Evolutionary conservation across 345 rosid species (phyloP).

Genomic region (Noccaea bulbosa): DNA sequence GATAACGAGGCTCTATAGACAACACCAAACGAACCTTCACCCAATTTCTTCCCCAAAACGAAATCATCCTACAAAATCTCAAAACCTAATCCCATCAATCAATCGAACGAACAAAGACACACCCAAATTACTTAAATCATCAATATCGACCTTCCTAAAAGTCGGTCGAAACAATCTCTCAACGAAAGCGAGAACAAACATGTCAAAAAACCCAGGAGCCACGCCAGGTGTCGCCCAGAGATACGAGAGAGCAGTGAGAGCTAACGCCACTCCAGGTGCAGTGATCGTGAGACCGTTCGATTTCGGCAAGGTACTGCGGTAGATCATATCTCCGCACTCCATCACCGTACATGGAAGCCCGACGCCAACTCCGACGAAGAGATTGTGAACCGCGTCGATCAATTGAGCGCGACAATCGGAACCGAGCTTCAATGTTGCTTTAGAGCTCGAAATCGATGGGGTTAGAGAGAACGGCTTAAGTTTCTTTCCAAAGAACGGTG

Average conservation of each 20-base stretch:
- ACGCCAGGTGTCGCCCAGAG: conserved; percentile 99
- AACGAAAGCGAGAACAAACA: conserved; percentile 92
- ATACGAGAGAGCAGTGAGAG: conserved; percentile 79
- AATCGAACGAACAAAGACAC: not conserved
- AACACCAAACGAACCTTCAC: conserved; percentile 95
- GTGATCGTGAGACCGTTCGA: conserved; percentile 73
- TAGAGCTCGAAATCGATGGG: conserved; percentile 41
- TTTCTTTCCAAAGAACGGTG: conserved; percentile 72
- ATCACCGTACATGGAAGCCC: conserved; percentile 97
- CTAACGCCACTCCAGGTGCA: conserved; percentile 78
- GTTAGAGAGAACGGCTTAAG: conserved; percentile 43
- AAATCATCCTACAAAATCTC: conserved; percentile 74
- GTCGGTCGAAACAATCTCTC: conserved; percentile 84
- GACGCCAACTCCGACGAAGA: conserved; percentile 93
- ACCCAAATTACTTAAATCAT: conserved; percentile 10
- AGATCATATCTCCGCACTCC: conserved; percentile 97
- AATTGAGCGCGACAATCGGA: conserved; percentile 56
- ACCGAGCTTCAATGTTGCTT: conserved; percentile 41
- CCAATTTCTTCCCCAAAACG: conserved; percentile 92
- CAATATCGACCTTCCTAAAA: conserved; percentile 59
- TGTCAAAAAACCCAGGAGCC: conserved; percentile 96
- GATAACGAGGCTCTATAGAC: conserved; percentile 74
- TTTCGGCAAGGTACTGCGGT: conserved; percentile 93
- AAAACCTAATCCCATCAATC: conserved; percentile 28
- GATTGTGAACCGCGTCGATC: conserved; percentile 61